phyloP scores from a whole-genome alignment of 345 rosid genomes.

The Boechera stricta region DNA sequence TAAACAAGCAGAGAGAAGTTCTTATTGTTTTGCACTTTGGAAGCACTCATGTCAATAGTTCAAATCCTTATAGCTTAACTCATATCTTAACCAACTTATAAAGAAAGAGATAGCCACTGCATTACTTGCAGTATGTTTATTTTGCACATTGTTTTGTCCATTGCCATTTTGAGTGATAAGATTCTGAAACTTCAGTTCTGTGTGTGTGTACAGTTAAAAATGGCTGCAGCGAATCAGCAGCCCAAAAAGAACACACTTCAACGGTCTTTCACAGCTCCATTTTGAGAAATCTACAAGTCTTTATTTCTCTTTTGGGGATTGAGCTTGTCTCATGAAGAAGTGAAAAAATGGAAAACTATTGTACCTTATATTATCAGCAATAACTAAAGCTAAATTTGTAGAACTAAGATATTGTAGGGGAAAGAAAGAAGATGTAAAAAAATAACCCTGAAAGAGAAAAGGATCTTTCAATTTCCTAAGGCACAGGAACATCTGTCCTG shows the following conservation, averaged over 20 bases:
- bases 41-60: conserved; percentile 3
- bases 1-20: conserved; percentile 34
- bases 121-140: conserved; percentile 4
- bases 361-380: conserved; percentile 37
- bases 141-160: conserved; percentile 30
- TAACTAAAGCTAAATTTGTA: conserved; percentile 42
- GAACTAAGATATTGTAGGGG: conserved; percentile 38
- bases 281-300: conserved; percentile 55
- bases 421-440: conserved; percentile 20
- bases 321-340: conserved; percentile 27
- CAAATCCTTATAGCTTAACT: conserved; percentile 8
- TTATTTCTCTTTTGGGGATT: conserved; percentile 40
- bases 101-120: conserved; percentile 26
- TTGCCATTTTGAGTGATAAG: conserved; percentile 1
- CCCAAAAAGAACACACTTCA: conserved; percentile 57
- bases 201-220: conserved; percentile 51
- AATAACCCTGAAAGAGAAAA: conserved; percentile 23
- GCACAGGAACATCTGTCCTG: conserved; percentile 44
- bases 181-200: conserved; percentile 31
- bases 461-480: conserved; percentile 42
- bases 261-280: conserved; percentile 76
- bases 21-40: not conserved
- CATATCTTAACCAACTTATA: conserved; percentile 10
- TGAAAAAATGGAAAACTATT: conserved; percentile 36
- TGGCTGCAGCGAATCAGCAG: conserved; percentile 56